These are phyloP conservation scores for Cornus florida DNA, from an alignment of 148 eudicot genomes.

Conservation along the genomic window DNA sequence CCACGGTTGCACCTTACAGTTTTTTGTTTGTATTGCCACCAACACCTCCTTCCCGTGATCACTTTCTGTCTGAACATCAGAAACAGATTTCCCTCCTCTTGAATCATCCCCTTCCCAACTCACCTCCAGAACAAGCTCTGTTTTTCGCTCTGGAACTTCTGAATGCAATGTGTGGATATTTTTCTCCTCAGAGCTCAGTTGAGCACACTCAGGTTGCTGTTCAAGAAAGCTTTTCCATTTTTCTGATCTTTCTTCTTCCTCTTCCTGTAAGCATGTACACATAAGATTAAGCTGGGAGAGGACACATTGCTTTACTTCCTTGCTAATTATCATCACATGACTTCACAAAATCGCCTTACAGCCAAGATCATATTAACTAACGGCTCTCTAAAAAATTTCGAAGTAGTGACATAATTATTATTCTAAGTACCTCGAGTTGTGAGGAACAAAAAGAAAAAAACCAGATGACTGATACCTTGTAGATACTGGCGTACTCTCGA, in stretches of 20 bases:
- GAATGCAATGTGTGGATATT: conserved; percentile 20
- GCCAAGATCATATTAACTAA: neutral
- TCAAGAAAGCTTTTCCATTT: conserved; percentile 83
- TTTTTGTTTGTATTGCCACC: conserved; percentile 28
- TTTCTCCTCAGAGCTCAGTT: conserved; percentile 28
- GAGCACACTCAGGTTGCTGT: conserved; percentile 46
- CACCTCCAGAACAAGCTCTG: conserved; percentile 18
- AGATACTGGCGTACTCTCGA: conserved; percentile 64
- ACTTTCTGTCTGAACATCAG: conserved; percentile 28
- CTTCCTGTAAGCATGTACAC: conserved; percentile 49
- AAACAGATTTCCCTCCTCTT: conserved; percentile 32
- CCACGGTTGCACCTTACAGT: conserved; percentile 55
- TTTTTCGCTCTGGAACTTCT: conserved; percentile 27
- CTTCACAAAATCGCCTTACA: neutral
- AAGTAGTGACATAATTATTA: neutral
- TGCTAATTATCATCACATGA: neutral
- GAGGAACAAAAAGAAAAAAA: neutral
- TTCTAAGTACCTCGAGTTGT: too few relatives aligned
- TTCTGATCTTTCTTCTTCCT: conserved; percentile 76
- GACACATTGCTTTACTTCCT: neutral
- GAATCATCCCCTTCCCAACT: conserved; percentile 44
- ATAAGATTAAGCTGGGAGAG: neutral
- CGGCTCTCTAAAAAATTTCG: neutral
- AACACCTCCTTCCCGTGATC: conserved; percentile 32
- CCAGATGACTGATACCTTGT: conserved; percentile 46